Percentiles rank a stretch among this genome's conserved stretches.
Evolutionary conservation across 2,329 filamentous ascomycete species (phyloP).

Genomic region (Calonectria pseudoturangicola): DNA sequence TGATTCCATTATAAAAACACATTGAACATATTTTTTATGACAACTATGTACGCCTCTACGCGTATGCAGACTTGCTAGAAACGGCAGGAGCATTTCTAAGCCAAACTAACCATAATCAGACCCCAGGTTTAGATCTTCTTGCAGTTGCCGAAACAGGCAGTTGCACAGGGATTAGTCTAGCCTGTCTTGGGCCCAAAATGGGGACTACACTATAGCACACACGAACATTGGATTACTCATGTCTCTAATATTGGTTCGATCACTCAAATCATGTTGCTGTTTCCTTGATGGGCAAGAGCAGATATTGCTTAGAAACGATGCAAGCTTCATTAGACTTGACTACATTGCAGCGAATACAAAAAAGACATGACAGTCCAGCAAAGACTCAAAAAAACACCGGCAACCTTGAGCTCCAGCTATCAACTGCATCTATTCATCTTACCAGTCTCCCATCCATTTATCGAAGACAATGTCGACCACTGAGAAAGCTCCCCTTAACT

Average conservation of each 20-base stretch:
- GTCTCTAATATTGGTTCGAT: neutral
- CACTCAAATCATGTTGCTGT: no score
- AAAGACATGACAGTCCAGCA: neutral
- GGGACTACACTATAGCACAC: neutral
- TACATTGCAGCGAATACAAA: no score
- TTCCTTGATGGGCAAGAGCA: neutral
- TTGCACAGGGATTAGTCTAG: neutral
- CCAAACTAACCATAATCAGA: neutral
- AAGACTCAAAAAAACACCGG: no score
- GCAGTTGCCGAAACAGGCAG: neutral
- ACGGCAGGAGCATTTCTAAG: slow-evolving; percentile 42
- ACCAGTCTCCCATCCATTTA: neutral
- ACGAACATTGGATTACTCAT: neutral
- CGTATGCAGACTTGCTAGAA: neutral
- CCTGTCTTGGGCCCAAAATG: neutral
- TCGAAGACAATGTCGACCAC: slow-evolving; percentile 30
- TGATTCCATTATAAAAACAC: no score
- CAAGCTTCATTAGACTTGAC: neutral
- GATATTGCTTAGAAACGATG: neutral
- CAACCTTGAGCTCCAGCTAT: neutral
- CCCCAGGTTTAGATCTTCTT: neutral
- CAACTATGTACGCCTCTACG: no score
- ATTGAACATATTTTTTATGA: no score
- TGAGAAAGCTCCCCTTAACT: slow-evolving; percentile 37
- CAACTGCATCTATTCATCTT: neutral